phyloP scores from a whole-genome alignment of 1,139 yeast species.

The Tardiomyces digboiensis region DNA sequence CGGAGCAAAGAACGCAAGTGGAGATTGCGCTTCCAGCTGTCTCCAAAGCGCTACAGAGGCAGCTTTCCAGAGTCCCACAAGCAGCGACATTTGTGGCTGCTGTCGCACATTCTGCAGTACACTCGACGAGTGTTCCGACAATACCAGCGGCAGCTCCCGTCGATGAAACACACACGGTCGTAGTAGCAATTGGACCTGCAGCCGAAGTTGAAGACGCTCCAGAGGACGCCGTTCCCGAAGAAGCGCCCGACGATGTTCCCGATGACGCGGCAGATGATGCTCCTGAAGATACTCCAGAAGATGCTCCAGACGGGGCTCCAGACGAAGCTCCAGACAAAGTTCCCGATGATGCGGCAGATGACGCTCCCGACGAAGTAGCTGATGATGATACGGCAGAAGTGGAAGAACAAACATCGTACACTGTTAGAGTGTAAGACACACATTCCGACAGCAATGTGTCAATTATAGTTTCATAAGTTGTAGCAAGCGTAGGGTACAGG shows the following conservation, averaged over 20 bases:
- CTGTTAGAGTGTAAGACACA: background rate
- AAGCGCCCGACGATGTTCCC: background rate
- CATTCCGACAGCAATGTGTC: background rate
- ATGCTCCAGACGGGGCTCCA: background rate
- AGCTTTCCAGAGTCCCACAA: background rate
- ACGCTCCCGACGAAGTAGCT: background rate
- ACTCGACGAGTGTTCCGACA: background rate
- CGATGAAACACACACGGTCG: too few species aligned
- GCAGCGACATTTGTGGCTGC: background rate
- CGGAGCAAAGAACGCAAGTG: background rate
- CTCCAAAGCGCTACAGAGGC: background rate
- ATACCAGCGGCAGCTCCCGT: background rate
- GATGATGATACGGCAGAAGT: background rate
- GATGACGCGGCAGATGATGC: background rate
- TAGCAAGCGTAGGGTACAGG: background rate
- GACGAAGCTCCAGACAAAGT: background rate
- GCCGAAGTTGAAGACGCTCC: background rate
- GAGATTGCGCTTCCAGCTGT: background rate
- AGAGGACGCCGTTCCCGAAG: background rate
- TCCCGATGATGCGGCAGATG: background rate
- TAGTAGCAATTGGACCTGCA: too few species aligned
- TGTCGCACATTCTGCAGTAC: background rate
- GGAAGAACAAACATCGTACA: background rate
- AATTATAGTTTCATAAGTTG: background rate
- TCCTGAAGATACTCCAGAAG: background rate